These are phyloP conservation scores for Penicillium brasilianum DNA, from an alignment of 2,329 filamentous ascomycete genomes.

Conservation along the genomic window DNA sequence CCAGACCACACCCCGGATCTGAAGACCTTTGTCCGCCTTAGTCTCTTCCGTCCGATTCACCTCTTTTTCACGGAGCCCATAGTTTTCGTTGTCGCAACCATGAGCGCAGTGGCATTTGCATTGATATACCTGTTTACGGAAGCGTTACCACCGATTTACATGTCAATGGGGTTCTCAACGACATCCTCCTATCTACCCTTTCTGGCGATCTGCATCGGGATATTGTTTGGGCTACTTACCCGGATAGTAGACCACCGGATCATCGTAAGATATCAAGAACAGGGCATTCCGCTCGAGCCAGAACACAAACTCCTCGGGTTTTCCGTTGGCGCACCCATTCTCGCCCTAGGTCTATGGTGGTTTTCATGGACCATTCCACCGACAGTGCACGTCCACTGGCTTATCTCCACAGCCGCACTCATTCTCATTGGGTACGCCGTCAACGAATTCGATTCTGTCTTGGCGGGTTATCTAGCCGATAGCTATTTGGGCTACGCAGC, in stretches of 20 bases:
- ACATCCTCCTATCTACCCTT: conserved; percentile 45
- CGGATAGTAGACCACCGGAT: conserved; percentile 48
- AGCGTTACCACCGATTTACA: conserved; percentile 48
- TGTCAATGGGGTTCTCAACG: conserved; percentile 40
- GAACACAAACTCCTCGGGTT: conserved; percentile 27
- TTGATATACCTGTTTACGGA: conserved; percentile 58
- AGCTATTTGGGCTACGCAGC: conserved; percentile 24
- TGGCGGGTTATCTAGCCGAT: conserved; percentile 24
- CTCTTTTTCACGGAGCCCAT: conserved; percentile 55
- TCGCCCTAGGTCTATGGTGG: conserved; percentile 11
- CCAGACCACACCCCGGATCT: conserved; percentile 46
- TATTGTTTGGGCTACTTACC: conserved; percentile 46
- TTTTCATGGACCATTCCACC: conserved; percentile 11
- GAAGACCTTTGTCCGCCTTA: conserved; percentile 41
- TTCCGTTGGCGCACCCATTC: conserved; percentile 16
- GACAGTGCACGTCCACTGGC: conserved; percentile 2
- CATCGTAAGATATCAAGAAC: conserved; percentile 14
- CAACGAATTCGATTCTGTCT: conserved; percentile 19
- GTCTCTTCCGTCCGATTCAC: conserved; percentile 46
- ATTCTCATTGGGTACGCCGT: conserved; percentile 20
- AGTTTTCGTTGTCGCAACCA: conserved; percentile 48
- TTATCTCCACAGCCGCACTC: conserved; percentile 6
- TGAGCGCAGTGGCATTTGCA: conserved; percentile 49
- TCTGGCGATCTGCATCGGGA: conserved; percentile 46
- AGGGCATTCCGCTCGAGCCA: conserved; percentile 17